phyloP scores from a whole-genome alignment of 208 protist species.

The Angomonas deanei region DNA sequence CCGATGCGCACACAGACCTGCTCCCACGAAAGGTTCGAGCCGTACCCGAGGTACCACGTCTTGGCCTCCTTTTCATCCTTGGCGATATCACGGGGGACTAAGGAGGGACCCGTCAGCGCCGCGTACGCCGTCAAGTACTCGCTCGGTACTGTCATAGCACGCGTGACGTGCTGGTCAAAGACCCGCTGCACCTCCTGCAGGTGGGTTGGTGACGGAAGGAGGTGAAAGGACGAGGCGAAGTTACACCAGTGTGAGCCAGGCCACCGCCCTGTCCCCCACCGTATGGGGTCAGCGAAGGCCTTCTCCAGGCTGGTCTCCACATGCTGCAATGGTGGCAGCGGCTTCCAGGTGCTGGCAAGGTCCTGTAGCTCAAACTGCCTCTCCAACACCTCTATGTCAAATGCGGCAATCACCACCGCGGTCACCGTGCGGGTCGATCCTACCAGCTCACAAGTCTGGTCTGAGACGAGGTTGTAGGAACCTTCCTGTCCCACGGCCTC shows the following conservation, averaged over 20 bases:
- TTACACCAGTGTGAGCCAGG: conserved; percentile 46
- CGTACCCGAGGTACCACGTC: conserved; percentile 46
- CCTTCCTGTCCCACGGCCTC: conserved; percentile 24
- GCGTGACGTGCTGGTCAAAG: conserved; percentile 1
- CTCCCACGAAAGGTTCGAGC: conserved; percentile 52
- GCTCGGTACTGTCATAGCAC: background rate
- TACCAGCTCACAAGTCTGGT: conserved; percentile 18
- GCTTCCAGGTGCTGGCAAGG: conserved; percentile 3
- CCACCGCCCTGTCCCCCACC: conserved; percentile 21
- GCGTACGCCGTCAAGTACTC: conserved; percentile 9
- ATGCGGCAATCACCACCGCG: conserved; percentile 5
- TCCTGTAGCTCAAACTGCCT: background rate
- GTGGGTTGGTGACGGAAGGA: conserved; percentile 21
- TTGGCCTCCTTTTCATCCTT: conserved; percentile 17
- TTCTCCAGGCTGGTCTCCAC: background rate
- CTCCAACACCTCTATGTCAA: conserved; percentile 11
- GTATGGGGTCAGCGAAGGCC: background rate
- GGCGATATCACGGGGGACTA: conserved; percentile 9
- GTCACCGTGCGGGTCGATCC: background rate
- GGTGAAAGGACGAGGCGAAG: conserved; percentile 21
- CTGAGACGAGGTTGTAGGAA: conserved; percentile 32
- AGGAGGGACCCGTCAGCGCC: background rate
- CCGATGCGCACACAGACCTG: conserved; percentile 52
- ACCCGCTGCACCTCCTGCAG: conserved; percentile 9
- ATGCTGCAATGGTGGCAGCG: conserved; percentile 7